Evolutionary conservation across 2,329 filamentous ascomycete genomes (phyloP).

Genomic region (Aspergillus tamarii): DNA sequence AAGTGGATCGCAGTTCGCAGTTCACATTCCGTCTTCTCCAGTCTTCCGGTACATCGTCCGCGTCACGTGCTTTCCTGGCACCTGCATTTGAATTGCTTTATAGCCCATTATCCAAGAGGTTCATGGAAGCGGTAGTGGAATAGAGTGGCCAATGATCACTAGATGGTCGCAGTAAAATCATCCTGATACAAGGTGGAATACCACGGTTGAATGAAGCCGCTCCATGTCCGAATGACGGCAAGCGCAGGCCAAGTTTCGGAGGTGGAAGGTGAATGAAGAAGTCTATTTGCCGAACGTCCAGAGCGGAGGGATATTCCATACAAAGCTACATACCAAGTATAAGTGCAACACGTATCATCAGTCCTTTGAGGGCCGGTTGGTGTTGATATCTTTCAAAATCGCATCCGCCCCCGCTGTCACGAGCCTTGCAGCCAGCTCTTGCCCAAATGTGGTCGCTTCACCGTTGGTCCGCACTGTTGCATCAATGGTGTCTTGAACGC

Average conservation of each 20-base stretch:
- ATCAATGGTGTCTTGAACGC: slow-evolving; percentile 4
- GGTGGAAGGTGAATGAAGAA: neutral
- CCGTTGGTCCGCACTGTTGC: neutral
- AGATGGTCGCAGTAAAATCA: too few relatives aligned
- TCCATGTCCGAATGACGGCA: neutral
- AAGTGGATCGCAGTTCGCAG: too few relatives aligned
- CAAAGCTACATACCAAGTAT: neutral
- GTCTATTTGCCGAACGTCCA: neutral
- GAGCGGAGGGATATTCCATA: neutral
- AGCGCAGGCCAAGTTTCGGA: neutral
- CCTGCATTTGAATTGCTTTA: too few relatives aligned
- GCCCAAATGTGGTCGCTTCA: neutral
- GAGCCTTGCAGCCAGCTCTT: neutral
- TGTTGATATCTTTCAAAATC: slow-evolving; percentile 31
- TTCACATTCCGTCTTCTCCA: too few relatives aligned
- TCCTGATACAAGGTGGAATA: neutral
- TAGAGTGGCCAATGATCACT: too few relatives aligned
- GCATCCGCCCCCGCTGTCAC: slow-evolving; percentile 2
- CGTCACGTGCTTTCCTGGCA: too few relatives aligned
- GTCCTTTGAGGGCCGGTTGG: slow-evolving; percentile 9
- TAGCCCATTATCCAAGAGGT: too few relatives aligned
- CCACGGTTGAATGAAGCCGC: neutral
- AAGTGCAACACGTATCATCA: neutral
- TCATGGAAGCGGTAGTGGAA: too few relatives aligned
- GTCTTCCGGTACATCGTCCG: too few relatives aligned